Conservation (phyloP, 352 stramenopile species). For the Aphanomyces stellatus region DNA sequence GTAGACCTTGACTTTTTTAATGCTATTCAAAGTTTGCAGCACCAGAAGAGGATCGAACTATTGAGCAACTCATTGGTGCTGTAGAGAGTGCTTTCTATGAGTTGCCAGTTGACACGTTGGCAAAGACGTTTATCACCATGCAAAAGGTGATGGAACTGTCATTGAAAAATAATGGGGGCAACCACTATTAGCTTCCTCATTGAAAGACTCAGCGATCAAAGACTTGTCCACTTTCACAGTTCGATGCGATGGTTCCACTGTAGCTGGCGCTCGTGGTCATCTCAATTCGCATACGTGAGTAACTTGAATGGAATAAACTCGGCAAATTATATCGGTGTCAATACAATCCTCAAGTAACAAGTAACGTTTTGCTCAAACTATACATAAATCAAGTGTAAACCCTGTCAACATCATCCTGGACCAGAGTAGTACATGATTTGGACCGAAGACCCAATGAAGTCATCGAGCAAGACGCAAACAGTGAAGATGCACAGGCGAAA, state of each 20-base stretch:
- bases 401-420: background rate
- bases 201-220: background rate
- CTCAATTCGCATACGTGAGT: background rate
- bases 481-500: too few relatives aligned
- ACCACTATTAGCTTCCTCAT: background rate
- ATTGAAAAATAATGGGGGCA: background rate
- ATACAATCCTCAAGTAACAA: background rate
- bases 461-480: too few relatives aligned
- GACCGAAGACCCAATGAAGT: too few relatives aligned
- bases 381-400: background rate
- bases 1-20: background rate
- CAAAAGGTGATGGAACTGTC: background rate
- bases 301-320: background rate
- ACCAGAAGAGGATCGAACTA: background rate
- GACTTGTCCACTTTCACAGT: background rate
- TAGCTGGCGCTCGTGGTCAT: background rate
- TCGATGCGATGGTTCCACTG: background rate
- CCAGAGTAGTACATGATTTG: background rate
- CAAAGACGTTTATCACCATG: background rate
- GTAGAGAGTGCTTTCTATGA: background rate
- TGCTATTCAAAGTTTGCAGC: background rate
- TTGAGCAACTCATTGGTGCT: background rate
- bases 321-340: background rate
- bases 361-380: background rate
- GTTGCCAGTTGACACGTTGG: background rate